Percentiles rank a stretch among this genome's conserved stretches.
Evolutionary conservation across 148 eudicot species (phyloP).

Genomic region (Pharnaceum exiguum): DNA sequence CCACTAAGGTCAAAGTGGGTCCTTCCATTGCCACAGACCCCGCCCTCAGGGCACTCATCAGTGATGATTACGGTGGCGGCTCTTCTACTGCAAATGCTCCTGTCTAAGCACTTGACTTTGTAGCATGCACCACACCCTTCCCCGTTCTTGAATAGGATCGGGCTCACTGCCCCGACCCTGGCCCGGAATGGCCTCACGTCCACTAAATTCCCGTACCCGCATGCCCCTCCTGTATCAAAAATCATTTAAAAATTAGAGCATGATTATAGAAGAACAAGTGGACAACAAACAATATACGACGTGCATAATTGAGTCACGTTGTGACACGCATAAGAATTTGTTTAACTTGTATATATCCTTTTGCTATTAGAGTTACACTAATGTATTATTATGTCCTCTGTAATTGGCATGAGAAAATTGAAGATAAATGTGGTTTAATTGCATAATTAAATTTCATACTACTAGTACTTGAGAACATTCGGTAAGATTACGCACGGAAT

Average conservation of each 20-base stretch:
- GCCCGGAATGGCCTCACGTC: slow-evolving; percentile 90
- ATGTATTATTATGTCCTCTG: too few relatives aligned
- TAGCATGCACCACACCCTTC: slow-evolving; percentile 99
- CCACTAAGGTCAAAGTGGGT: slow-evolving; percentile 92
- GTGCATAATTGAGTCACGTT: too few relatives aligned
- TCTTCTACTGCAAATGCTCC: slow-evolving; percentile 61
- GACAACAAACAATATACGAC: too few relatives aligned
- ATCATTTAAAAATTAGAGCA: not conserved
- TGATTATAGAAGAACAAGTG: too few relatives aligned
- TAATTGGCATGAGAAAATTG: too few relatives aligned
- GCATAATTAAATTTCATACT: too few relatives aligned
- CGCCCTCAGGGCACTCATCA: slow-evolving; percentile 92
- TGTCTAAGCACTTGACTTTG: slow-evolving; percentile 81
- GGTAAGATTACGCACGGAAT: too few relatives aligned
- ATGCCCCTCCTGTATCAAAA: slow-evolving; percentile 76
- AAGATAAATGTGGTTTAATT: too few relatives aligned
- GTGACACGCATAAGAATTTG: too few relatives aligned
- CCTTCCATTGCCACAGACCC: slow-evolving; percentile 51
- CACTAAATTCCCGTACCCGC: slow-evolving; percentile 89
- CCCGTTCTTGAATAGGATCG: slow-evolving; percentile 69
- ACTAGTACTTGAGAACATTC: too few relatives aligned
- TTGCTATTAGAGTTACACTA: too few relatives aligned
- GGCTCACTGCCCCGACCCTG: slow-evolving; percentile 82
- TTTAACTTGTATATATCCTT: too few relatives aligned
- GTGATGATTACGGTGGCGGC: slow-evolving; percentile 89